Evolutionary conservation across 768 basidiomycete genomes (phyloP).

Genomic region (Phylloporus arenicola): DNA sequence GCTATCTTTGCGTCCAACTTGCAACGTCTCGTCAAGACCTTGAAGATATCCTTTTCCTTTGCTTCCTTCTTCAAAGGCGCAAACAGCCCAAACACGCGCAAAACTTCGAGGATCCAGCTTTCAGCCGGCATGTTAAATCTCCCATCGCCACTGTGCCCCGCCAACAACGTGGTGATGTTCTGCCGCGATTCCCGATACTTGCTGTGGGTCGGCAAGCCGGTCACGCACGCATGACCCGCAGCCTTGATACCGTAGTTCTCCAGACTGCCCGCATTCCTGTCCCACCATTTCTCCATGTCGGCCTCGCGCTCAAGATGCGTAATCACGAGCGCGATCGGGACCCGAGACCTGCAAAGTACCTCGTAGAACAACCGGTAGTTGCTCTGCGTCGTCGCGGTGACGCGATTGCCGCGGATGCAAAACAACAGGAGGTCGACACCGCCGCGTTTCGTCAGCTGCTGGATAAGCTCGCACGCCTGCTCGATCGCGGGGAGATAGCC

Average conservation of each 20-base stretch:
- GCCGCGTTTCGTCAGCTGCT: conserved; percentile 20
- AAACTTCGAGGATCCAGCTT: conserved; percentile 21
- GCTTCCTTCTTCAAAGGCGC: conserved; percentile 17
- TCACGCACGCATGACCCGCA: conserved; percentile 33
- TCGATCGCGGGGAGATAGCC: conserved; percentile 28
- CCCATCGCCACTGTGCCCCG: conserved; percentile 6
- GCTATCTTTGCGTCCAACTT: conserved; percentile 16
- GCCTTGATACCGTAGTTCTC: conserved; percentile 23
- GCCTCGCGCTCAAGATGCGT: conserved; percentile 36
- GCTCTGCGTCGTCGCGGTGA: conserved; percentile 32
- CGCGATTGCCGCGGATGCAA: conserved; percentile 38
- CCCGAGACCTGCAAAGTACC: conserved; percentile 34
- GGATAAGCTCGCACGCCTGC: conserved; percentile 31
- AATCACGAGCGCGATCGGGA: conserved; percentile 29
- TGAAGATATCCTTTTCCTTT: conserved; percentile 21
- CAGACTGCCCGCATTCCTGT: conserved; percentile 21
- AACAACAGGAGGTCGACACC: conserved; percentile 41
- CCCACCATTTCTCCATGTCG: conserved; percentile 34
- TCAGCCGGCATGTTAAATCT: conserved; percentile 26
- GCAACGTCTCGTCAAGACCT: conserved; percentile 29
- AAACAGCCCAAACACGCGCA: conserved; percentile 22
- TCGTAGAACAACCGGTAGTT: conserved; percentile 42
- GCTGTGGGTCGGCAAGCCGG: conserved; percentile 25
- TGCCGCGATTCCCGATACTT: conserved; percentile 24
- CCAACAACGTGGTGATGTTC: conserved; percentile 16